Base-by-base conservation (phyloP, 2,329 filamentous ascomycete genomes). In the Calonectria naviculata region DNA sequence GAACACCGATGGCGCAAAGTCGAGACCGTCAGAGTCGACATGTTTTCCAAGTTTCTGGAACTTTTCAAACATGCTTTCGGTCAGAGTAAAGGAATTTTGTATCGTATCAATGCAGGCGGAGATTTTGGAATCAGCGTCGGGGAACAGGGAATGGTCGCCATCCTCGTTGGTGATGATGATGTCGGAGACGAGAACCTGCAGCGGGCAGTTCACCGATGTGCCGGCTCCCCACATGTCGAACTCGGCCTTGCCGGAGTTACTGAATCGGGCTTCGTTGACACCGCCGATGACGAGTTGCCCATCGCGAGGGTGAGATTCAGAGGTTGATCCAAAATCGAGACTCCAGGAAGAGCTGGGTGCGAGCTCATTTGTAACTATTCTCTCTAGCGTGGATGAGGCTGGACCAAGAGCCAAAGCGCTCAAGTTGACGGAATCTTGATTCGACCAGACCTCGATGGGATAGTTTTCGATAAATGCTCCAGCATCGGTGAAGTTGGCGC, bases 201-300 rank as follows among this genome's bases (percentile, higher is more conserved):
- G 44, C 4, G 67, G 67, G 44, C 67, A 70, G 13, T 70, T 70
- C 26, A 49, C 62, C 6, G 67, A 60, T 12, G 62, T 49, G 12
- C 52, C 61, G n/a, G 67, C 67, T 6, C 67, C 67, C 67, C 67
- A 70, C 67, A 70, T 70, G 26, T 70, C 36, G 10, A 70, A 70
- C 29, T 70, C 67, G 5, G 31, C 49, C 61, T 49, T 65, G 17
- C 54, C 36, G 1, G 44, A 29, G 29, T n/a, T 15, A n/a, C 42
- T 49, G 67, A 54, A 70, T 8, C 67, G 54, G 8, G 49, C 67
- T 21, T 70, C 61, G 54, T 70, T 70, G 62, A 61, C 31, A 17
- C 67, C 67, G n/a, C 67, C 67, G 34, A 70, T 44, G 21, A 70
- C n/a, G 34, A 70, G 62, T 5, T 70, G 41, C 2, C 67, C 67